Percentiles rank a stretch among this genome's conserved stretches.
Conservation (phyloP, 2,329 filamentous ascomycete genomes). For the Xylaria sp. region DNA sequence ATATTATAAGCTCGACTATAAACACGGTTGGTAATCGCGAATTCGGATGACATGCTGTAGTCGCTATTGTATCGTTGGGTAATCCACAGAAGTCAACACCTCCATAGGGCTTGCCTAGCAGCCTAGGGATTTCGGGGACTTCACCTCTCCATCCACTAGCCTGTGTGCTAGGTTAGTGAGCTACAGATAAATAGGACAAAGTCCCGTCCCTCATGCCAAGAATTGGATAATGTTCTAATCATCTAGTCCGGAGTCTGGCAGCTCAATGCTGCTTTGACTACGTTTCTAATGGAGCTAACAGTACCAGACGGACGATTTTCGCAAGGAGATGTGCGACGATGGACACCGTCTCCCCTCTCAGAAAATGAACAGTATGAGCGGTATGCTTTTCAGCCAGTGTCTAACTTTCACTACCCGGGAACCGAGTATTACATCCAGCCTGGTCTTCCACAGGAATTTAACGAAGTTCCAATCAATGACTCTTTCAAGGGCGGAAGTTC, state of each 20-base stretch:
- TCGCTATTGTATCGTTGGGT: background rate
- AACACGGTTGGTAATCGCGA: too few species aligned
- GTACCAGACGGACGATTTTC: background rate
- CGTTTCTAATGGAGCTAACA: constrained; percentile 6
- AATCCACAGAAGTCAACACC: background rate
- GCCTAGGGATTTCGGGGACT: too few species aligned
- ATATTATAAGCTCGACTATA: too few species aligned
- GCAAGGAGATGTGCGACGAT: background rate
- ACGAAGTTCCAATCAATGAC: background rate
- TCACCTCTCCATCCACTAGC: background rate
- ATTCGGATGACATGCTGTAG: too few species aligned
- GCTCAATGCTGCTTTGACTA: constrained; percentile 1
- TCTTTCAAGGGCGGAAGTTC: background rate
- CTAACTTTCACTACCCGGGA: background rate
- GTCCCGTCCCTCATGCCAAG: background rate
- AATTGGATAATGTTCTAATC: background rate
- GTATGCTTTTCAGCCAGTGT: constrained; percentile 1
- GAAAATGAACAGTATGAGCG: constrained; percentile 12
- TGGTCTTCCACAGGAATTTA: background rate
- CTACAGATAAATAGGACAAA: background rate
- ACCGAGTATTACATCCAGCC: background rate
- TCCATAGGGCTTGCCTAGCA: background rate
- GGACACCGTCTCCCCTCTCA: constrained; percentile 15
- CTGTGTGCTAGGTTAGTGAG: background rate
- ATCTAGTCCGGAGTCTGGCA: background rate